phyloP scores from a whole-genome alignment of 805 yeast genomes.

The Starmerella stigmatis region DNA sequence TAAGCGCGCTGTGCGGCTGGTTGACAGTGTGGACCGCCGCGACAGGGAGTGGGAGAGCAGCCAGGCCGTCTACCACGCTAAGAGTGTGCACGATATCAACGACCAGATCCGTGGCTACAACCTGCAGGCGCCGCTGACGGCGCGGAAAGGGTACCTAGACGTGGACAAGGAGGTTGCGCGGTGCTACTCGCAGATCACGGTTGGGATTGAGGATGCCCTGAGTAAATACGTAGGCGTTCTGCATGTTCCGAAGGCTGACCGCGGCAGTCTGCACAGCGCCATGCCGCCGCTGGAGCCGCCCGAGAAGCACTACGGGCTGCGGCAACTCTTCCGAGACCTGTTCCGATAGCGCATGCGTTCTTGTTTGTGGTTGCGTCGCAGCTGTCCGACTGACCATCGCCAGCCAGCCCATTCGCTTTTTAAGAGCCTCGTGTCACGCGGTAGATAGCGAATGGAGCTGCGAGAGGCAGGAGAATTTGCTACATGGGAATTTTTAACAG shows the following conservation, averaged over 20 bases:
- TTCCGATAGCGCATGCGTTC: not conserved
- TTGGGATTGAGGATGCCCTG: conserved; percentile 17
- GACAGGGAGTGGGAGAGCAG: conserved; percentile 33
- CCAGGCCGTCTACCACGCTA: conserved; percentile 29
- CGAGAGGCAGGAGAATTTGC: no score
- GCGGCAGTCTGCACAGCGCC: conserved; percentile 14
- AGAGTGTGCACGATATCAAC: conserved; percentile 37
- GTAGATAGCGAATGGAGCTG: no score
- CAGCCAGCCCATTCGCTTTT: no score
- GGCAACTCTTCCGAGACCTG: conserved; percentile 24
- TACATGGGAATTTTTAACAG: no score
- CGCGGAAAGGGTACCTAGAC: conserved; percentile 45
- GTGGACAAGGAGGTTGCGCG: conserved; percentile 37
- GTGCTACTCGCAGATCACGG: conserved; percentile 33
- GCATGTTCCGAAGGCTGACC: conserved; percentile 13
- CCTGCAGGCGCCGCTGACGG: conserved; percentile 51
- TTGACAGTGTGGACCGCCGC: conserved; percentile 5
- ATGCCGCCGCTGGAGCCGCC: conserved; percentile 24
- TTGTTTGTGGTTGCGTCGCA: no score
- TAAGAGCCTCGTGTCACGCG: no score
- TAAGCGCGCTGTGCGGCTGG: conserved; percentile 1
- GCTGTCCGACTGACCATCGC: not conserved
- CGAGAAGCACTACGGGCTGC: conserved; percentile 27
- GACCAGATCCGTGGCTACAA: conserved; percentile 47
- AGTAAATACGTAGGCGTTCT: conserved; percentile 12